Base-by-base conservation (phyloP, 2,329 filamentous ascomycete species). In the Verticillium tricorpus region DNA sequence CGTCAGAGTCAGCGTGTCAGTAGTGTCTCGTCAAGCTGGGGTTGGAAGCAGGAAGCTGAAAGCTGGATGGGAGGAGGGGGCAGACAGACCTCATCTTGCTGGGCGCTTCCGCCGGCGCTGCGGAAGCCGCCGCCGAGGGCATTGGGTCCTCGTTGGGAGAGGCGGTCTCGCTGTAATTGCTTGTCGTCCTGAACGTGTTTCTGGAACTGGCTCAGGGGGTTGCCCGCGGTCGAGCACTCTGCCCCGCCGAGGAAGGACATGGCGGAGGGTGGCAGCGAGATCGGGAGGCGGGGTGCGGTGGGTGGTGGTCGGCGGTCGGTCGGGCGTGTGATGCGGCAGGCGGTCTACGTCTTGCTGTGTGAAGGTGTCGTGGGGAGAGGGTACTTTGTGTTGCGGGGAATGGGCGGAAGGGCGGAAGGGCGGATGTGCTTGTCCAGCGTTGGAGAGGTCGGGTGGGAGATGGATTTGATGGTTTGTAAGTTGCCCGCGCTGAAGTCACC, bases 141-240 rank as follows among this genome's bases (percentile, higher is more conserved):
- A 54, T 85, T 87, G 0, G 91, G 89, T 0, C 87, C 88, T 67
- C 89, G 82, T 65, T 91, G 92, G 63, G 91, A 88, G 64, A 98
- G 82, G 63, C 95, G 87, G 76, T 99, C 95, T 71, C 93, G 85
- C 78, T 98, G 95, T 62, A 98, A 81, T 62, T 91, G 95, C 78
- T 93, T 96, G 80, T 99, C 95, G 83, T 96, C 92, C 73, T 96
- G 91, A 62, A 95, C 92, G 77, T 97, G 93, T 78, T 99, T 99
- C 67, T 93, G 92, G 76, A 99, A 96, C 82, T 98, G 95, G 74
- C 92, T 94, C 71, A 99, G 88, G 62, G 96, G 95, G 77, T 99
- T 99, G 72, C 90, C 92, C 67, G 91, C 93, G 65, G 95, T 96
- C 61, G 94, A 98, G 84, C 95, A 99, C 80, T 98, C 95, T 69